phyloP scores from a whole-genome alignment of 2,329 filamentous ascomycete genomes.

The Cladosporium velox region DNA sequence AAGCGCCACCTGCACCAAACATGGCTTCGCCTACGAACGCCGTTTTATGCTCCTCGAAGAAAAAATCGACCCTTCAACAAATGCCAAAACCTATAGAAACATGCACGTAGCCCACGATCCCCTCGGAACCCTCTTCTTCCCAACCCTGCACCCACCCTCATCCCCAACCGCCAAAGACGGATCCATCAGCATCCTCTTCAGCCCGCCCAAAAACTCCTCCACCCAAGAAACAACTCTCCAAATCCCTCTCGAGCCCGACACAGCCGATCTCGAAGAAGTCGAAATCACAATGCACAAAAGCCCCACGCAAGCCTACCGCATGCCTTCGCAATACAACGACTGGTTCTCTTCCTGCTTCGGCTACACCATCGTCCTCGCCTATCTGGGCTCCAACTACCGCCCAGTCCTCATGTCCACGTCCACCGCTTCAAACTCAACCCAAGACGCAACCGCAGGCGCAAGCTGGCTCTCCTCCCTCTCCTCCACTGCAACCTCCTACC shows the following conservation, averaged over 20 bases:
- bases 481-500: constrained; percentile 29
- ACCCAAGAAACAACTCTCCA: constrained; percentile 32
- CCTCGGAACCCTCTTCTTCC: constrained; percentile 45
- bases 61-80: constrained; percentile 35
- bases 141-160: constrained; percentile 38
- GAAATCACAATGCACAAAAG: constrained; percentile 49
- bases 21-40: constrained; percentile 51
- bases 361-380: constrained; percentile 45
- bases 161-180: constrained; percentile 34
- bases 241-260: constrained; percentile 45
- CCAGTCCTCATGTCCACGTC: constrained; percentile 42
- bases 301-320: constrained; percentile 45
- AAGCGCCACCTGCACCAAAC: constrained; percentile 43
- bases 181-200: constrained; percentile 43
- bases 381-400: constrained; percentile 46
- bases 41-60: constrained; percentile 46
- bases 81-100: constrained; percentile 38
- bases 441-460: background rate
- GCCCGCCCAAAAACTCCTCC: constrained; percentile 36
- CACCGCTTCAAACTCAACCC: background rate
- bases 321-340: constrained; percentile 44
- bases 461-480: constrained; percentile 39
- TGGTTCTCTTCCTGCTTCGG: constrained; percentile 51
- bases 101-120: constrained; percentile 46
- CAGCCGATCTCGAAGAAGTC: constrained; percentile 38